phyloP scores from a whole-genome alignment of 148 eudicot species.

The Rhododendron simsii region DNA sequence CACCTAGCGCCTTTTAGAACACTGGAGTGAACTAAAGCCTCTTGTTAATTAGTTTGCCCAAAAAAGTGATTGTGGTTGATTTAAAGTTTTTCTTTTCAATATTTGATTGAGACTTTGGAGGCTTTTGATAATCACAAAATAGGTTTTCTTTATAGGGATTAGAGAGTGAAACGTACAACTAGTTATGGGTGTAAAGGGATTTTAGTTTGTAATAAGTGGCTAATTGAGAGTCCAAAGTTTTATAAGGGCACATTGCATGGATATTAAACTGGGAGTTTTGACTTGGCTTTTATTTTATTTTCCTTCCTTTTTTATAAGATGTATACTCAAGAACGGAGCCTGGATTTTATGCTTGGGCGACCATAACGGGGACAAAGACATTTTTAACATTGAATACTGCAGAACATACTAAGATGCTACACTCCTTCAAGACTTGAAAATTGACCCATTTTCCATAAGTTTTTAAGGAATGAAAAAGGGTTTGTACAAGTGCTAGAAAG shows the following conservation, averaged over 20 bases:
- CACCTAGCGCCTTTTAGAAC: no score
- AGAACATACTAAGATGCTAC: background rate
- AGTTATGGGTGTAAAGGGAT: background rate
- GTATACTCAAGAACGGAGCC: background rate
- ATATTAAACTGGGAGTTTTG: background rate
- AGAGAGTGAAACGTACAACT: background rate
- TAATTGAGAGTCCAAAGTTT: background rate
- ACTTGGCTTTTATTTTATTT: background rate
- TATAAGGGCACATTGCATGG: background rate
- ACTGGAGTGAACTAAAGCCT: background rate
- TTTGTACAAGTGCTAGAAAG: background rate
- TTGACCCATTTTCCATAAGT: background rate
- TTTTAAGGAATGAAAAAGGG: background rate
- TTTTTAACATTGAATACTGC: background rate
- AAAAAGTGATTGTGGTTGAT: background rate
- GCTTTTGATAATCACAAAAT: background rate
- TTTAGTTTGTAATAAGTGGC: background rate
- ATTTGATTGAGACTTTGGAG: background rate
- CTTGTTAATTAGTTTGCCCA: background rate
- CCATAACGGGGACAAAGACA: background rate
- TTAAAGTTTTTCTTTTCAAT: background rate
- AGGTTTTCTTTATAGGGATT: background rate
- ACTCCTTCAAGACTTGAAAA: background rate
- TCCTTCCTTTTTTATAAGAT: background rate
- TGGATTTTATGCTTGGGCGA: background rate